Base-by-base conservation (phyloP, 176 grass and related monocot species). In the Carex kokanica region DNA sequence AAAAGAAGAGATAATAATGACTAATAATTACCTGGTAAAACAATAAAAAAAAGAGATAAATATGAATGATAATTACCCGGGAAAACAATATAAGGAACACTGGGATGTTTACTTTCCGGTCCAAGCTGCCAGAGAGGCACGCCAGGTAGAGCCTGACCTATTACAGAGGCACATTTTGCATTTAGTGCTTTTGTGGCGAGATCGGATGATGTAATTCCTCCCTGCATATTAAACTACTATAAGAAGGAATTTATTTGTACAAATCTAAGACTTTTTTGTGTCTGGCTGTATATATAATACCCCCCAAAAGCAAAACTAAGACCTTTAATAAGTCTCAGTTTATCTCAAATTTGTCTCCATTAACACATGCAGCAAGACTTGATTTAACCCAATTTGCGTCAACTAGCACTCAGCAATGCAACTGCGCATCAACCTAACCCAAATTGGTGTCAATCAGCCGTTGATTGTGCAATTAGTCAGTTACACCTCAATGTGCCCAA, bases 171-270 rank as follows among this genome's bases (percentile, higher is more conserved):
- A 82, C 64, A 77, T 85, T 60, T 86, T 78, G 92, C 95, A 93
- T 93, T 90, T 85, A 94, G 88, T 83, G 95, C 95, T 91, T 93
- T 98, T n/a, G 95, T 98, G 85, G 92, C 92, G 75, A 98, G 83
- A 88, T 98, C 95, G 27, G 95, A 98, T 87, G 92, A 98, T 80
- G 95, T 98, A 74, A 98, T 98, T 88, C 95, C 95, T 81, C 95
- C 95, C 95, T 98, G 45, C 80, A 86, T 66, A 60, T 55, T 16
- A 55, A 77, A 77, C 24, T 55, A 77, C 47, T 9, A 27, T 77
- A 16, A 77, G 21, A 53, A 74, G 23, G 21, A 54, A 32, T 77
- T 31, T 55, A 77, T 77, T 27, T 53, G 13, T 25, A 77, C 54
- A 5, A 23, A 51, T 24, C 43, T 74, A 27, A 69, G 20, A 52